Evolutionary conservation across 2,329 filamentous ascomycete species (phyloP), one percentile per base, ranked within the genome.

Genomic region (Hysterium pulicare): DNA sequence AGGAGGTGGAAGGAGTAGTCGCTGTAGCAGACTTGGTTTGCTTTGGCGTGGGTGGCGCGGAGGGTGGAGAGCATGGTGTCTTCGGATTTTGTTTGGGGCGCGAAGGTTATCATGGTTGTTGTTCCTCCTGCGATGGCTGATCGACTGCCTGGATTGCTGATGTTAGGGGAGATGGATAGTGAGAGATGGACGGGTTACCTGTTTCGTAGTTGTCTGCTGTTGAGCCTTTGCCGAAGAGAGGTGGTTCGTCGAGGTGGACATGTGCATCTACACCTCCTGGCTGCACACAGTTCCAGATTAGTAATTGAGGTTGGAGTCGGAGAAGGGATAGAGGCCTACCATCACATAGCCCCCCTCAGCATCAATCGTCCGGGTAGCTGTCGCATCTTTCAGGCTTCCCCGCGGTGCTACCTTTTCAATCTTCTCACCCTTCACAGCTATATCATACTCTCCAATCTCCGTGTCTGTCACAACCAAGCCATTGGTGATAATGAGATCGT

Each of bases 71-170:
- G 62, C 2, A 75, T 61, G 3, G 68, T 73, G 7, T 69, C 64
- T 42, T 74, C 67, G 4, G 58, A 58, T 54, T 73, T 67, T 40
- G 63, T 59, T 46, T 76, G 73, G 4, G 71, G 70, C 2, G 73
- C 72, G 47, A 75, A 75, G 0, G 71, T 68, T 10, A 75, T 67
- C 50, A 75, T 67, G 3, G 71, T 74, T 2, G 73, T 76, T 19
- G 72, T 75, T 22, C 73, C 72, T 34, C 73, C 72, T 28, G 69
- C 70, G 44, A 74, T 64, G 19, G 72, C 72, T 40, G 69, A 72
- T 46, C 70, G 62, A 23, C 69, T 72, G 2, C 68, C 65, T 62
- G 35, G 51, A 24, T 31, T 40, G n/a, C n/a, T n/a, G 17, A 31
- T 17, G 10, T 32, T 30, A 24, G 16, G n/a, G 15, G 22, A 10